Base-by-base conservation (phyloP, 2,329 filamentous ascomycete genomes). In the Stemphylium vesicarium region DNA sequence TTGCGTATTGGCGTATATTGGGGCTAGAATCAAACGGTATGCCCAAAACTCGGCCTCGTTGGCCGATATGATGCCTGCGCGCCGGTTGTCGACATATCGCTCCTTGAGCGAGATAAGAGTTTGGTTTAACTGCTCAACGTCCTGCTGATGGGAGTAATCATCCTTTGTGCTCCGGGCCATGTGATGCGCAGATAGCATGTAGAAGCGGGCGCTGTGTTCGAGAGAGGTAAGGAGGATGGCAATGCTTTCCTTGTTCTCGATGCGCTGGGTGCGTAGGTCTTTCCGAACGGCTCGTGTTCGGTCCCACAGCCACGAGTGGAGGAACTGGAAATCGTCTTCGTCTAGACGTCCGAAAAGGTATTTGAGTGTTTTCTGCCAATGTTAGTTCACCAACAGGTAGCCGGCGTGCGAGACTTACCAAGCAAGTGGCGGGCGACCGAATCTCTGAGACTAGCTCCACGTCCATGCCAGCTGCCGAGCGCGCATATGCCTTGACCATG, bases 301-400 rank as follows among this genome's bases (percentile, higher is more conserved):
- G 66, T 88, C 85, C 86, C 86, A 88, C 22, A 88, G 80, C 69
- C 87, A 88, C 56, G 82, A 81, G 64, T 88, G 84, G 11, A 86
- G 80, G n/a, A 64, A 68, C 20, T 66, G 60, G 33, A 74, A 66
- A 15, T 82, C 78, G 24, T 83, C 80, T 36, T 77, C 78, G 50
- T 88, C 73, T 8, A 88, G 50, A 75, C 77, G 72, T 33, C 75
- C 56, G 53, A 80, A 75, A 13, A 82, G 70, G 54, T 80, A 79
- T 37, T 78, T 72, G 61, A 78, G 71, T 2, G 79, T 79, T 67
- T 71, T 70, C 70, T 77, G 55, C n/a, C 41, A 11, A 29, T 4
- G 43, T 59, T 59, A 53, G 53, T 50, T 40, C 38, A 50, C 24
- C 50, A 24, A 74, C 56, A 73, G 26, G 15, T 36, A 24, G 24